Base-by-base conservation (phyloP, 2,329 filamentous ascomycete species). In the Pseudogymnoascus sp. region DNA sequence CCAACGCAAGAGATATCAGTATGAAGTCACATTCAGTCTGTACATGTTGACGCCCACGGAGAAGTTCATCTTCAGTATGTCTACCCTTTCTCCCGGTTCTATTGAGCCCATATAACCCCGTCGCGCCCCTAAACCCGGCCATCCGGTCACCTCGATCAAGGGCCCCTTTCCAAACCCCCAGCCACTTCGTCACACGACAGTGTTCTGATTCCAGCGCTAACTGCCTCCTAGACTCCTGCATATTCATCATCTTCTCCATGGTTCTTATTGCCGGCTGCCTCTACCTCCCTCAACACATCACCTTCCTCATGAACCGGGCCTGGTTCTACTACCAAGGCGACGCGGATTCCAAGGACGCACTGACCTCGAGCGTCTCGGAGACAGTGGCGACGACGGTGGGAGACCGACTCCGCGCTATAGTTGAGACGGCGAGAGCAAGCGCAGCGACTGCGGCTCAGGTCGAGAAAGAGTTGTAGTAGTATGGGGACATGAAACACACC, bases 31-130 rank as follows among this genome's bases (percentile, higher is more conserved):
- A 11, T 94, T 95, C 77, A 89, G 90, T 65, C 84, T 97, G 25
- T 97, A 99, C 82, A 97, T 99, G 90, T 88, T 97, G 70, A 97
- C 92, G 38, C 89, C 92, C 1, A 92, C 89, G 61, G 94, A 99
- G 80, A 96, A 96, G 76, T 93, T 96, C 77, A 88, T 96, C 71
- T 96, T 97, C 78, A 97, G 94, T 97, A 83, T 64, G 91, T 77
- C 5, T 11, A 18, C 10, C 25, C n/a, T 2, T 33, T 56, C 44
- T 23, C 60, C 47, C 62, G 16, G 31, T 25, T 60, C 4, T 56
- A n/a, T 4, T 5, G 25, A 33, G 50, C 25, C 50, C 50, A 56
- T 18, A 33, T 33, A 6, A 16, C 4, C 3, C 7, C n/a, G 50
- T 21, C 21, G 35, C 5, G 11, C 8, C 23, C 31, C 31, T 63